phyloP scores from a whole-genome alignment of 2,329 filamentous ascomycete genomes.

The Emydomyces testavorans region DNA sequence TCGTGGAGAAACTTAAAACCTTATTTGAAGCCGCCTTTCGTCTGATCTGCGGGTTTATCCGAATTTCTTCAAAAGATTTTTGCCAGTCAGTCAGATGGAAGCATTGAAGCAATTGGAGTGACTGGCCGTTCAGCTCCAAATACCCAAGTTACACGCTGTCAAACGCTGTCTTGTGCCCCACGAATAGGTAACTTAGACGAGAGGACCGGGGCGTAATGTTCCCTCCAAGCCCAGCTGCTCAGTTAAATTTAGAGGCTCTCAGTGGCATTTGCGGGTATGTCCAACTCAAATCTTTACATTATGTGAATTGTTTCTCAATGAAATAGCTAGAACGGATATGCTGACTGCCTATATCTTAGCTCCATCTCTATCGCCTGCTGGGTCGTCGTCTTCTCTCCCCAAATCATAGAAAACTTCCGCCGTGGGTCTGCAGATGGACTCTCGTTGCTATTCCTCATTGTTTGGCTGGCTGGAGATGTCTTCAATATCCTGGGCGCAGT shows the following conservation, averaged over 20 bases:
- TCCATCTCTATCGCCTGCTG: conserved; percentile 95
- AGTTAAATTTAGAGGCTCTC: conserved; percentile 78
- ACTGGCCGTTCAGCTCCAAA: too few species aligned
- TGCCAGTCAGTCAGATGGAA: too few species aligned
- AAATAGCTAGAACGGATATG: conserved; percentile 3
- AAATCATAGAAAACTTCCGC: conserved; percentile 91
- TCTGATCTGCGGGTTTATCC: too few species aligned
- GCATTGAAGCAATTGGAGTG: too few species aligned
- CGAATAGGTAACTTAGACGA: neutral
- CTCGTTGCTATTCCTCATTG: conserved; percentile 79
- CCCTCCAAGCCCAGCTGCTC: conserved; percentile 34
- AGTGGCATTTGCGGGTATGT: conserved; percentile 78
- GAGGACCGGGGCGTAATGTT: conserved; percentile 18
- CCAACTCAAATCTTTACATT: neutral
- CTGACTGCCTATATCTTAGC: conserved; percentile 33
- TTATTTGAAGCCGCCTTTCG: neutral
- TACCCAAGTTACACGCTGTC: too few species aligned
- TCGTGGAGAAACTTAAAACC: neutral
- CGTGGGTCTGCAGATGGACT: conserved; percentile 75
- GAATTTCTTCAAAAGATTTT: too few species aligned
- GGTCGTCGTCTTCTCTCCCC: conserved; percentile 95
- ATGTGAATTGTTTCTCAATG: neutral
- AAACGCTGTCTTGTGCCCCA: neutral
- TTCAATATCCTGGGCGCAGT: conserved; percentile 95
- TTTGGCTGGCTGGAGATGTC: conserved; percentile 89